phyloP scores from a whole-genome alignment of 768 basidiomycete genomes.

The Trametes elegans region DNA sequence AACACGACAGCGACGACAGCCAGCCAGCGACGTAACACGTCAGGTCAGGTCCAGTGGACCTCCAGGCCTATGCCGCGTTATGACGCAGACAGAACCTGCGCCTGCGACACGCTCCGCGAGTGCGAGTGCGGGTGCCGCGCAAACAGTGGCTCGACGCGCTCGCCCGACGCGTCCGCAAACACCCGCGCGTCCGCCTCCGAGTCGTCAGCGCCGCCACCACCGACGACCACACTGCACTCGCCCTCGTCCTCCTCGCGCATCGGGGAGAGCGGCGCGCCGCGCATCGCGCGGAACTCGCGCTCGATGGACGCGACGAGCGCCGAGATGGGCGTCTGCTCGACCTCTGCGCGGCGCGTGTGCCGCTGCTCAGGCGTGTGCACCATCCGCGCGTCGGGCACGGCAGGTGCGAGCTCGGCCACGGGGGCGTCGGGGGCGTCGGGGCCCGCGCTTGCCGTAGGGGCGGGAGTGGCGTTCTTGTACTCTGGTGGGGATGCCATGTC shows the following conservation, averaged over 20 bases:
- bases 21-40: not conserved
- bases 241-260: conserved; percentile 15
- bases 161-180: not conserved
- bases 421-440: not conserved
- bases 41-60: not conserved
- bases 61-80: not conserved
- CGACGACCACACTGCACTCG: conserved; percentile 7
- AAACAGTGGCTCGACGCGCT: conserved; percentile 10
- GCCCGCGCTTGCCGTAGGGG: not conserved
- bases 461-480: not conserved
- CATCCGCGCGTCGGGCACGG: not conserved
- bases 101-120: too few relatives aligned
- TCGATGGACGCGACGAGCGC: conserved; percentile 55
- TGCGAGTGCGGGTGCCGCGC: too few relatives aligned
- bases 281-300: conserved; percentile 65
- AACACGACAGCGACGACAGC: conserved; percentile 1
- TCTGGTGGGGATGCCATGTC: not conserved
- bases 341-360: not conserved
- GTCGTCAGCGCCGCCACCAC: conserved; percentile 6
- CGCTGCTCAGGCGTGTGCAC: conserved; percentile 4
- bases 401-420: not conserved
- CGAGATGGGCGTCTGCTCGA: conserved; percentile 59
- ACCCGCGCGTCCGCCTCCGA: conserved; percentile 12
- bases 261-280: conserved; percentile 59
- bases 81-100: too few relatives aligned